Evolutionary conservation across 805 yeast genomes (phyloP).

Genomic region (Pichia paraexigua): DNA sequence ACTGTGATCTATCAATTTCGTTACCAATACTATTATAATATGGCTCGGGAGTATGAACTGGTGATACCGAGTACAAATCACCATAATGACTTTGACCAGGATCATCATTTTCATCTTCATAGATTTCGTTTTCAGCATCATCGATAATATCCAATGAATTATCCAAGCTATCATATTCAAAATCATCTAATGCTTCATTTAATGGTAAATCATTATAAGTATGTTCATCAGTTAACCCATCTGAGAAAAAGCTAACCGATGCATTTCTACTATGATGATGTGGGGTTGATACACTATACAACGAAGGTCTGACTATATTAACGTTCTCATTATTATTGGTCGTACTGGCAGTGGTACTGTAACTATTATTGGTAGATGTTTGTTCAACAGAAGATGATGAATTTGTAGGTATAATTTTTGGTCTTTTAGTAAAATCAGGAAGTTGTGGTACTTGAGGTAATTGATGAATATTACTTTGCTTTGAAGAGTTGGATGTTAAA

Average conservation of each 20-base stretch:
- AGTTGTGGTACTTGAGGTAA: constrained; percentile 1
- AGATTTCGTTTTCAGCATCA: constrained; percentile 2
- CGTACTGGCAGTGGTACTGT: too few species aligned
- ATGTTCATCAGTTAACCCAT: constrained; percentile 16
- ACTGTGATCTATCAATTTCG: constrained; percentile 4
- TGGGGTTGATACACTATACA: background rate
- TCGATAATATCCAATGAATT: constrained; percentile 4
- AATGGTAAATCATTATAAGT: constrained; percentile 19
- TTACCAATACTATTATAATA: background rate
- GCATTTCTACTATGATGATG: constrained; percentile 11
- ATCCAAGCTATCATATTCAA: constrained; percentile 8
- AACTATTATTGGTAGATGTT: background rate
- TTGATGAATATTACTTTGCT: background rate
- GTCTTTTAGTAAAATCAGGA: constrained; percentile 9
- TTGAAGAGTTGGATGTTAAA: background rate
- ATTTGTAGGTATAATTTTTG: background rate
- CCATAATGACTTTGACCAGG: background rate
- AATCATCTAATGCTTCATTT: constrained; percentile 8
- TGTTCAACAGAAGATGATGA: background rate
- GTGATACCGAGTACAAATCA: background rate
- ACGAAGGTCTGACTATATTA: background rate
- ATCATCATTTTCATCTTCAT: background rate
- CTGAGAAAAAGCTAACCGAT: constrained; percentile 24
- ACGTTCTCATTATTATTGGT: background rate
- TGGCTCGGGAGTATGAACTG: constrained; percentile 4